phyloP scores from a whole-genome alignment of 176 grass and related monocot species.

The Thalia dealbata region DNA sequence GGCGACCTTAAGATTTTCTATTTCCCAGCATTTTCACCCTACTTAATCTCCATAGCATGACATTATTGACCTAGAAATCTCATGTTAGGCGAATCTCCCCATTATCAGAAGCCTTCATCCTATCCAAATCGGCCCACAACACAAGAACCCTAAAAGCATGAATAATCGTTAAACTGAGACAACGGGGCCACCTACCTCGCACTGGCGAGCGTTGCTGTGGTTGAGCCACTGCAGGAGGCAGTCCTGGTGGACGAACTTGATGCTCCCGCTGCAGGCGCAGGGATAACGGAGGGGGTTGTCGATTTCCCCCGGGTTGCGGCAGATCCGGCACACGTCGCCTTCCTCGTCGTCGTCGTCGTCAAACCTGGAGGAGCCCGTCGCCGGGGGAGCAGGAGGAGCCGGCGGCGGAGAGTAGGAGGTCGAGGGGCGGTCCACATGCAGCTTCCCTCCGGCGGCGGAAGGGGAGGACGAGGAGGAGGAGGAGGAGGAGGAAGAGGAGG shows the following conservation, averaged over 20 bases:
- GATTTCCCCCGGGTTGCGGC: constrained; percentile 85
- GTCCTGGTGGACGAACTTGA: constrained; percentile 98
- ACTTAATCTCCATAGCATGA: too few species aligned
- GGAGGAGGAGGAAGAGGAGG: neutral
- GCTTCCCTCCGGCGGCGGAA: neutral
- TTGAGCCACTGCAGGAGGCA: constrained; percentile 99
- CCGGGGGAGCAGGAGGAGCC: constrained; percentile 2
- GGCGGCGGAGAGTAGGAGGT: constrained; percentile 16
- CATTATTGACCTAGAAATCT: too few species aligned
- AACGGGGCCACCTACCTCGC: constrained; percentile 46
- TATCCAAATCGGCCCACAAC: neutral
- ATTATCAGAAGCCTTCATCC: neutral
- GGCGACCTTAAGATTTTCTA: neutral
- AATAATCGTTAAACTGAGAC: neutral
- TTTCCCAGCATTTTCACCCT: too few species aligned
- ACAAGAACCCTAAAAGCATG: constrained; percentile 12
- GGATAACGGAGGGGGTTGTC: constrained; percentile 86
- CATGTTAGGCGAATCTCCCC: too few species aligned
- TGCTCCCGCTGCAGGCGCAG: constrained; percentile 98
- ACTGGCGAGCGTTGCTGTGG: constrained; percentile 98
- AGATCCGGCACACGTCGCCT: constrained; percentile 97
- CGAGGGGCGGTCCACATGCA: neutral
- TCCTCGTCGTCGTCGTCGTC: constrained; percentile 46
- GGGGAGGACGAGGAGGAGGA: neutral
- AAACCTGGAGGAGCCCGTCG: constrained; percentile 21